Base-by-base conservation (phyloP, 2,329 filamentous ascomycete genomes). In the Arthroderma sp. region DNA sequence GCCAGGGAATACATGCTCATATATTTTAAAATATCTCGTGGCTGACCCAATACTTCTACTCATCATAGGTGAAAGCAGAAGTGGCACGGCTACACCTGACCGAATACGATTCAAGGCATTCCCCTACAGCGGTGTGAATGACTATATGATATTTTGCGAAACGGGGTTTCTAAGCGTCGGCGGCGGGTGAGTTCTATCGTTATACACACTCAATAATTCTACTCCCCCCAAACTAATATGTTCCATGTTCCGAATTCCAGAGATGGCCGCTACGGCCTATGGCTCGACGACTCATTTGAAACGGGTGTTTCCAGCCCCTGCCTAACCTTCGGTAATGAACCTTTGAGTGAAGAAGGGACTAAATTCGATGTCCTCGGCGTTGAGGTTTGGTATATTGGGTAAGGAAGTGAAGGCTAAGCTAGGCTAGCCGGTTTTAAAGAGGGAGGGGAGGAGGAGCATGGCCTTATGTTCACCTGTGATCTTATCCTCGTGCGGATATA, bases 111-210 rank as follows among this genome's bases (percentile, higher is more conserved):
- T 98, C 74, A 95, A 94, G 65, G 89, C 89, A 0, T 98, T 96
- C 56, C 88, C 89, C 0, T 96, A 95, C 59, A 93, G 84, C 46
- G 91, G 91, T 4, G 77, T 94, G 36, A 96, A 98, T 61, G 91
- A 96, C 63, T 98, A 94, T 61, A 86, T 89, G 69, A 91, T 96
- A 53, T 83, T 93, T 57, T 96, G 89, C 64, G 87, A 96, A 65
- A 72, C 78, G 3, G 77, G 80, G 27, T 96, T 84, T 60, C 64
- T 98, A 37, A 91, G 84, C 56, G 74, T 96, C 15, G 91, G 91
- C 7, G 89, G 86, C 45, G 85, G 77, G 66, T 78, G 56, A 64
- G 71, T 63, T 11, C 43, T 15, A 7, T 45, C 36, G 31, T 22
- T 27, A 34, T 27, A 5, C 29, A n/a, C 15, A 22, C 15, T 22